Percentiles rank a stretch among this genome's conserved stretches.
Conservation (phyloP, 805 yeast species). For the Saccharomyces eubayanus region DNA sequence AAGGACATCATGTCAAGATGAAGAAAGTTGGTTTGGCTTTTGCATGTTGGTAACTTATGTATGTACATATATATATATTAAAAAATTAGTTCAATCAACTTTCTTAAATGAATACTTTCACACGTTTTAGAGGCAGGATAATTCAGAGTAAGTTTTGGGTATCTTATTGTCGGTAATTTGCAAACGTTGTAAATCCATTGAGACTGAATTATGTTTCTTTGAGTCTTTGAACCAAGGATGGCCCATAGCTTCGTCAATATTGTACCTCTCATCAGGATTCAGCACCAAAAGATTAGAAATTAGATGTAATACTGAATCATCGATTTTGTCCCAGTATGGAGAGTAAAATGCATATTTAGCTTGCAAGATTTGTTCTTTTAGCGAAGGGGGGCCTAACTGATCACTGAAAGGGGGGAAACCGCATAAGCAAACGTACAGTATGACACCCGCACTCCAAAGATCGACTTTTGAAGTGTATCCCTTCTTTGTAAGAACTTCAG, state of each 20-base stretch:
- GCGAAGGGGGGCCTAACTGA: constrained; percentile 68
- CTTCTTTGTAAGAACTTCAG: constrained; percentile 55
- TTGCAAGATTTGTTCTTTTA: constrained; percentile 62
- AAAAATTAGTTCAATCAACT: neutral
- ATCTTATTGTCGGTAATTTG: constrained; percentile 24
- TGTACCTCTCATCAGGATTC: constrained; percentile 62
- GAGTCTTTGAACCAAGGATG: constrained; percentile 72
- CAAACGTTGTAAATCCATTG: constrained; percentile 19
- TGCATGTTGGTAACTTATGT: neutral
- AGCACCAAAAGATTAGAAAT: constrained; percentile 54
- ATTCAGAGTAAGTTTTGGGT: constrained; percentile 34
- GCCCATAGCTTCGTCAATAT: constrained; percentile 72
- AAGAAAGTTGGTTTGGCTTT: neutral
- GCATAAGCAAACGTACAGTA: constrained; percentile 68
- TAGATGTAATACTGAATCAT: constrained; percentile 56
- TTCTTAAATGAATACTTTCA: neutral
- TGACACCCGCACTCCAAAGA: constrained; percentile 76
- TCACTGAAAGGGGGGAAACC: constrained; percentile 85
- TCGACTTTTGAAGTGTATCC: constrained; percentile 65
- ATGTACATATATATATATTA: constrained; percentile 1
- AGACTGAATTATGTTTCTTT: constrained; percentile 4
- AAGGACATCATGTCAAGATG: neutral
- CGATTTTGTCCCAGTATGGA: constrained; percentile 71
- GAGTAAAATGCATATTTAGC: constrained; percentile 69
- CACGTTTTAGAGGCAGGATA: constrained; percentile 20